Evolutionary conservation across 768 basidiomycete genomes (phyloP), one percentile per base, ranked within the genome.

Genomic region (Boletellus ananiceps): DNA sequence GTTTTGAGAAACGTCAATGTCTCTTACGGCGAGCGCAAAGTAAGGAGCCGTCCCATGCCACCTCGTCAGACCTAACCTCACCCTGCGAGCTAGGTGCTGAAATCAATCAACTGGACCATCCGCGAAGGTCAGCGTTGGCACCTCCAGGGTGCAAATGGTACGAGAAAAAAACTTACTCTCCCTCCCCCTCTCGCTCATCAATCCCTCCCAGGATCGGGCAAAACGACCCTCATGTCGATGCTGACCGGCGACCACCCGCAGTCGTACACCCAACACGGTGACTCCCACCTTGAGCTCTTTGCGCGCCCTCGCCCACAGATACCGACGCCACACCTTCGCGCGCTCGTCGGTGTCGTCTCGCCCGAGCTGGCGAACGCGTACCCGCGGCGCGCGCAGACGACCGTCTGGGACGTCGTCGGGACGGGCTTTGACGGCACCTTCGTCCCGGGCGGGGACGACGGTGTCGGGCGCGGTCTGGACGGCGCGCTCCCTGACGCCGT

Each of bases 231-330:
- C 6, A 75, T 97, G 18, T 84, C 94, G 15, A 67, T 97, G 27
- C 71, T 99, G 34, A 92, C 92, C 0, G 95, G 95, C 21, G 93
- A 95, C 63, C 95, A 98, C 66, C 95, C 95, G 0, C 90, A 93
- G 53, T 97, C 95, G 1, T 98, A 87, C 71, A 84, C 84, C 5
- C 88, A 91, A 61, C 64, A 65, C 23, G 50, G 50, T 27, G 48
- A 58, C 65, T 54, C 76, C 49, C 70, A 71, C 21, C 74, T 90
- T 15, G 60, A 62, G 11, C 75, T 91, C 51, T 84, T 90, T 56
- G 74, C 75, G 38, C 71, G 73, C 25, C 83, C 83, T 3, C 84
- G 93, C 6, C 66, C 76, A 11, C 69, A 70, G 2, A 81, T 83
- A 40, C 77, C 95, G 0, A 94, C 91, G 0, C 75, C 84, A 0